Percentiles rank a stretch among this genome's conserved stretches.
Conservation (phyloP, 495 filamentous ascomycete species). For the Penicillium cosmopolitanum region DNA sequence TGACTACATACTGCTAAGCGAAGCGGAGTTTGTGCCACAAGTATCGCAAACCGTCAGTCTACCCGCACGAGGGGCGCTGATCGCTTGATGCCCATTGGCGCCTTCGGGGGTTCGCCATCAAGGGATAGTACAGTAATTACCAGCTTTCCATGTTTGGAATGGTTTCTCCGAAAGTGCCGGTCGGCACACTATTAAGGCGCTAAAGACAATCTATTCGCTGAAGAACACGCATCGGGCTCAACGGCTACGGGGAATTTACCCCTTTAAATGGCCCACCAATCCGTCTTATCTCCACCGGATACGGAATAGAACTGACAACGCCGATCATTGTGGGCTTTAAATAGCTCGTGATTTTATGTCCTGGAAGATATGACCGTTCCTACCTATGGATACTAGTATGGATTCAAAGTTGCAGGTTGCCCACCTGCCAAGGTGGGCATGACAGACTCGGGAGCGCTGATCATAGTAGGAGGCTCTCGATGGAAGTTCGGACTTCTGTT, state of each 20-base stretch:
- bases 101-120: background rate
- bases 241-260: constrained; percentile 14
- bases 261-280: constrained; percentile 10
- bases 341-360: background rate
- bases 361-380: too few relatives aligned
- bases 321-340: constrained; percentile 2
- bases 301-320: background rate
- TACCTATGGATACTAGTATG: too few relatives aligned
- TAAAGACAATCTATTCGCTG: constrained; percentile 16
- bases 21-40: constrained; percentile 14
- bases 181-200: constrained; percentile 16
- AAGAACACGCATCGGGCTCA: constrained; percentile 8
- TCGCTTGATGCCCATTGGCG: constrained; percentile 12
- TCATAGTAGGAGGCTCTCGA: too few relatives aligned
- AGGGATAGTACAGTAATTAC: constrained; percentile 4
- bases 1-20: constrained; percentile 18
- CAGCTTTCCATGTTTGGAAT: background rate
- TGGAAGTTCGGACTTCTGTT: too few relatives aligned
- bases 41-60: constrained; percentile 12
- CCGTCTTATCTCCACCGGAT: constrained; percentile 5
- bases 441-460: too few relatives aligned
- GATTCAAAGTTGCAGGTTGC: too few relatives aligned
- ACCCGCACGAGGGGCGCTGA: background rate
- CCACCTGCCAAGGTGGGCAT: too few relatives aligned
- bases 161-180: constrained; percentile 13